A percentile compares a stretch with the other conserved stretches of the same genome.
Conservation (phyloP, 208 protist genomes). For the Acanthamoeba culbertsoni region DNA sequence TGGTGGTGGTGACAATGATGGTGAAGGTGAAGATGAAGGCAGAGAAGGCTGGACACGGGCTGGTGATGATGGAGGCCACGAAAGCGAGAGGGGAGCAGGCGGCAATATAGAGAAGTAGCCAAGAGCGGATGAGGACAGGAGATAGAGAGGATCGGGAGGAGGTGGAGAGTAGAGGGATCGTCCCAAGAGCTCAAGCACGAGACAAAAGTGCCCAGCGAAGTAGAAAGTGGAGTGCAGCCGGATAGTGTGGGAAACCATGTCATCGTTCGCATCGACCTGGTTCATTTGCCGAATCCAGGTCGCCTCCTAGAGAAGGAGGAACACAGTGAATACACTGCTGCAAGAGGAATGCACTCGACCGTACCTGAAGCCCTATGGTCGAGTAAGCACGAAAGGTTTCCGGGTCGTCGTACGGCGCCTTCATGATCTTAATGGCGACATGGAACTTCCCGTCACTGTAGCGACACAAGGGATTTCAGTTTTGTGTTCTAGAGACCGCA, state of each 20-base stretch:
- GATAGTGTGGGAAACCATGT: neutral
- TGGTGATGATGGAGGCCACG: neutral
- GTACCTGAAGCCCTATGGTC: neutral
- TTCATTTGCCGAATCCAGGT: neutral
- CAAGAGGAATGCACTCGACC: neutral
- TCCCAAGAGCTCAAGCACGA: slow-evolving; percentile 28
- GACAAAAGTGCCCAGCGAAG: neutral
- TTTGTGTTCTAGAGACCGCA: neutral
- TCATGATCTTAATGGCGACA: slow-evolving; percentile 38
- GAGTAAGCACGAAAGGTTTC: neutral
- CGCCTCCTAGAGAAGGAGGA: neutral
- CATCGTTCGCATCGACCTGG: neutral
- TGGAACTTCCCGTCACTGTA: neutral
- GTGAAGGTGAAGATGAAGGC: neutral
- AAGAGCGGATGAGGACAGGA: neutral
- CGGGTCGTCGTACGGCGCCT: neutral
- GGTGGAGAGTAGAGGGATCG: neutral
- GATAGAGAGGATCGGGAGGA: neutral
- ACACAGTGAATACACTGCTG: neutral
- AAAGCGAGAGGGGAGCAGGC: neutral
- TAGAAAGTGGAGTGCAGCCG: neutral
- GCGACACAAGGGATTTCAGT: neutral
- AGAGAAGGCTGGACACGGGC: neutral
- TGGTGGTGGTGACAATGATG: neutral
- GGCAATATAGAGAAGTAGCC: neutral